phyloP scores from a whole-genome alignment of 352 stramenopile species.

The Phytophthora citrophthora region DNA sequence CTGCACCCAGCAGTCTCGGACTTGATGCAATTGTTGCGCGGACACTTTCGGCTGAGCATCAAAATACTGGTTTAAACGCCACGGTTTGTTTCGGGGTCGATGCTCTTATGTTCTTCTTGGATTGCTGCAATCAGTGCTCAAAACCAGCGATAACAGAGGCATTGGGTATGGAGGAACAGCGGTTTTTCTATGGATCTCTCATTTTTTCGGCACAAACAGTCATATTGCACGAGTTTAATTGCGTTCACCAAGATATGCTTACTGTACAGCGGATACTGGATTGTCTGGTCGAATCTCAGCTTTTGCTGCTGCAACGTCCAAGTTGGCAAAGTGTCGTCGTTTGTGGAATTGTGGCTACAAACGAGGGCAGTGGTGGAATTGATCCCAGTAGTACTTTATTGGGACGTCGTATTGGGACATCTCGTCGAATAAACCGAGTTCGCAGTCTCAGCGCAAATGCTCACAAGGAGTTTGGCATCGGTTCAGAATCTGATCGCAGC shows the following conservation, averaged over 20 bases:
- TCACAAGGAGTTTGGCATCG: slow-evolving; percentile 76
- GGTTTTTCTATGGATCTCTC: slow-evolving; percentile 75
- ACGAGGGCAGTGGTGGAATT: slow-evolving; percentile 1
- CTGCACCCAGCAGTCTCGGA: not conserved
- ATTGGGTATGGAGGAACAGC: slow-evolving; percentile 61
- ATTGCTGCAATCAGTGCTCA: slow-evolving; percentile 47
- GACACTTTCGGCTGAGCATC: not conserved
- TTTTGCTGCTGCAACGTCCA: slow-evolving; percentile 70
- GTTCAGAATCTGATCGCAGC: slow-evolving; percentile 69
- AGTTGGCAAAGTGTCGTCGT: slow-evolving; percentile 68
- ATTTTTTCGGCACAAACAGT: slow-evolving; percentile 71
- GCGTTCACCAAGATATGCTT: slow-evolving; percentile 37
- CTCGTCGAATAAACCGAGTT: slow-evolving; percentile 47
- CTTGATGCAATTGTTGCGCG: not conserved
- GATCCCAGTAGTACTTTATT: slow-evolving; percentile 13
- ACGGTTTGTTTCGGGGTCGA: slow-evolving; percentile 60
- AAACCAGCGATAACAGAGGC: slow-evolving; percentile 40
- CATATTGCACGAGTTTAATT: slow-evolving; percentile 60
- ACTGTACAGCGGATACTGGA: slow-evolving; percentile 42
- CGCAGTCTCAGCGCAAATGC: slow-evolving; percentile 48
- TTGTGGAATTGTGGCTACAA: slow-evolving; percentile 35
- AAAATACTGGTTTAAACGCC: not conserved
- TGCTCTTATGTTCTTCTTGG: slow-evolving; percentile 58
- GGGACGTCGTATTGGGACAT: not conserved
- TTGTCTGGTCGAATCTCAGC: slow-evolving; percentile 51